phyloP scores from a whole-genome alignment of 352 stramenopile genomes.

The Phytophthora sojae region DNA sequence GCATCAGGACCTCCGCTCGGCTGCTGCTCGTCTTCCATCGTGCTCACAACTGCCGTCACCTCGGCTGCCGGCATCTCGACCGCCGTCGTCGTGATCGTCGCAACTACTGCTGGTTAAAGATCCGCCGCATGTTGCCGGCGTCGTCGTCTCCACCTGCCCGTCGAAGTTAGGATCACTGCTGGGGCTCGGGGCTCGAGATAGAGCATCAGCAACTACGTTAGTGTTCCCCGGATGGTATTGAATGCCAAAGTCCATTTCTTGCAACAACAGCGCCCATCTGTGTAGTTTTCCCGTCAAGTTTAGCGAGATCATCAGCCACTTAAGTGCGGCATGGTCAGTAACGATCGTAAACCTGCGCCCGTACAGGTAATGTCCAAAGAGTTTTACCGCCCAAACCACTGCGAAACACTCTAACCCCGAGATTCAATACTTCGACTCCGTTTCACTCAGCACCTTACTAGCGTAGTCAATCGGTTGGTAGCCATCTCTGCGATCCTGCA shows the following conservation, averaged over 20 bases:
- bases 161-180: neutral
- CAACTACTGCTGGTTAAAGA: neutral
- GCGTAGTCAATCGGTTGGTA: neutral
- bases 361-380: neutral
- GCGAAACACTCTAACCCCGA: neutral
- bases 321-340: neutral
- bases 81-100: neutral
- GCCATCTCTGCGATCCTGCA: neutral
- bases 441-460: neutral
- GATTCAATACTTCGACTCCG: neutral
- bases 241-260: constrained; percentile 1
- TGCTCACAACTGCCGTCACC: neutral
- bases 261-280: neutral
- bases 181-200: neutral
- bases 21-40: neutral
- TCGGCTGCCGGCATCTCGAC: neutral
- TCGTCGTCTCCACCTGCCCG: neutral
- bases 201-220: neutral
- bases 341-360: neutral
- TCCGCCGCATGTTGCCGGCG: neutral
- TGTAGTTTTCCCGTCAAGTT: neutral
- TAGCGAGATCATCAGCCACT: neutral
- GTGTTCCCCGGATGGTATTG: neutral
- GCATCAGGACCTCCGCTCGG: neutral
- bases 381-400: neutral